A percentile compares a stretch with the other conserved stretches of the same genome.
phyloP scores from a whole-genome alignment of 2,329 filamentous ascomycete genomes.

The Alternaria ventricosa region DNA sequence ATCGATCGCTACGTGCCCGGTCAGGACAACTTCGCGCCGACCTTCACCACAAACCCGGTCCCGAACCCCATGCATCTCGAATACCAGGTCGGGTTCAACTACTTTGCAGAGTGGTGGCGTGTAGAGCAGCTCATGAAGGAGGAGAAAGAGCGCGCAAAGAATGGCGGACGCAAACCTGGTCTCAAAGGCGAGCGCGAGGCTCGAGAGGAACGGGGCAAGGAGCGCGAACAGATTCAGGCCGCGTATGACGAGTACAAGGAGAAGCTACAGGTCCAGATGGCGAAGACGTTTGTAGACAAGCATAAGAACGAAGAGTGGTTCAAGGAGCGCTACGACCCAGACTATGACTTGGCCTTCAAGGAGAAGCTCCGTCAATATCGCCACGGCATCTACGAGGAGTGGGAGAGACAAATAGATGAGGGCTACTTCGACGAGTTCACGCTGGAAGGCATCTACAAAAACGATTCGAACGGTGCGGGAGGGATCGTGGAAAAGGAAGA shows the following conservation, averaged over 20 bases:
- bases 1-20: slow-evolving; percentile 88
- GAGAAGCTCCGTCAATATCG: slow-evolving; percentile 80
- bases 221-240: slow-evolving; percentile 77
- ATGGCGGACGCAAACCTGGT: slow-evolving; percentile 71
- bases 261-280: slow-evolving; percentile 74
- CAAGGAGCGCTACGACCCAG: slow-evolving; percentile 88
- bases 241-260: slow-evolving; percentile 72
- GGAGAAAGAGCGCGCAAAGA: slow-evolving; percentile 74
- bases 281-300: slow-evolving; percentile 84
- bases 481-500: slow-evolving; percentile 92
- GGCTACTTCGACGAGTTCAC: slow-evolving; percentile 95
- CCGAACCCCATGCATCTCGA: slow-evolving; percentile 74
- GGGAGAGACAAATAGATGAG: slow-evolving; percentile 84
- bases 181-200: slow-evolving; percentile 69
- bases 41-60: slow-evolving; percentile 68
- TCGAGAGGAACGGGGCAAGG: slow-evolving; percentile 77
- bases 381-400: slow-evolving; percentile 78
- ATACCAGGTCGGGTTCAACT: slow-evolving; percentile 85
- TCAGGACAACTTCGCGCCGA: slow-evolving; percentile 63
- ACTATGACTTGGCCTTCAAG: slow-evolving; percentile 77
- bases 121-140: slow-evolving; percentile 83
- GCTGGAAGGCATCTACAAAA: slow-evolving; percentile 91
- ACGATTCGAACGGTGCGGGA: slow-evolving; percentile 84
- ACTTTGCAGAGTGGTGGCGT: slow-evolving; percentile 87
- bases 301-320: slow-evolving; percentile 99